Evolutionary conservation across 805 yeast species (phyloP).

Genomic region (Scheffersomyces amazonensis): DNA sequence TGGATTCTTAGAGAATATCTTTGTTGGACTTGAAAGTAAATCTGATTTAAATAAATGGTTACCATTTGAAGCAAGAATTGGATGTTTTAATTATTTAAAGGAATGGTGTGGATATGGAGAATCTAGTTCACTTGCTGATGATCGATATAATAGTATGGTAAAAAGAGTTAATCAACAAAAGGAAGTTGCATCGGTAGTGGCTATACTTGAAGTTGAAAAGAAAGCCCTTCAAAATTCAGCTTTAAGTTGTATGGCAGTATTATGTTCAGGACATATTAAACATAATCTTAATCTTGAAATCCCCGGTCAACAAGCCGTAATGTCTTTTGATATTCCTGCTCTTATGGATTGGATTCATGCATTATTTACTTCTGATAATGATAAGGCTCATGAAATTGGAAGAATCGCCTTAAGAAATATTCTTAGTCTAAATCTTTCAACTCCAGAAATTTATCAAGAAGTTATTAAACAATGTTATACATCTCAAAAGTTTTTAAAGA

Average conservation of each 20-base stretch:
- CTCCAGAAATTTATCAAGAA: constrained; percentile 50
- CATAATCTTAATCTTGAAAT: constrained; percentile 39
- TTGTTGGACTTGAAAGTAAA: constrained; percentile 47
- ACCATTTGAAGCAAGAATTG: constrained; percentile 83
- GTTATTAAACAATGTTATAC: constrained; percentile 72
- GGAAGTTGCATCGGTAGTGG: constrained; percentile 52
- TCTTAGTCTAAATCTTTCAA: constrained; percentile 55
- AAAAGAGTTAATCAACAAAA: constrained; percentile 36
- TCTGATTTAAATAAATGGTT: constrained; percentile 50
- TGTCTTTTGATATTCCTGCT: constrained; percentile 69
- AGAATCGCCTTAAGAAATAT: constrained; percentile 68
- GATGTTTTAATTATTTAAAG: constrained; percentile 76
- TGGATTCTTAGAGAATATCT: constrained; percentile 75
- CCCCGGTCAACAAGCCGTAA: constrained; percentile 46
- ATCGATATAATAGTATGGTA: constrained; percentile 61
- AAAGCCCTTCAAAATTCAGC: constrained; percentile 68
- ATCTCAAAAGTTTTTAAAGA: constrained; percentile 45
- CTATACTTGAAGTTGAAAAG: constrained; percentile 78
- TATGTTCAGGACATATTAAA: constrained; percentile 73
- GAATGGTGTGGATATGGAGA: constrained; percentile 96
- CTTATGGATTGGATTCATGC: constrained; percentile 81
- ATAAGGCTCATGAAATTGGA: constrained; percentile 60
- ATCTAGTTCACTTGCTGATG: constrained; percentile 54
- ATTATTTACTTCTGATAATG: constrained; percentile 57
- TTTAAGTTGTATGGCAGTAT: constrained; percentile 77